Evolutionary conservation across 768 basidiomycete genomes (phyloP).

Genomic region (Mycena venus): DNA sequence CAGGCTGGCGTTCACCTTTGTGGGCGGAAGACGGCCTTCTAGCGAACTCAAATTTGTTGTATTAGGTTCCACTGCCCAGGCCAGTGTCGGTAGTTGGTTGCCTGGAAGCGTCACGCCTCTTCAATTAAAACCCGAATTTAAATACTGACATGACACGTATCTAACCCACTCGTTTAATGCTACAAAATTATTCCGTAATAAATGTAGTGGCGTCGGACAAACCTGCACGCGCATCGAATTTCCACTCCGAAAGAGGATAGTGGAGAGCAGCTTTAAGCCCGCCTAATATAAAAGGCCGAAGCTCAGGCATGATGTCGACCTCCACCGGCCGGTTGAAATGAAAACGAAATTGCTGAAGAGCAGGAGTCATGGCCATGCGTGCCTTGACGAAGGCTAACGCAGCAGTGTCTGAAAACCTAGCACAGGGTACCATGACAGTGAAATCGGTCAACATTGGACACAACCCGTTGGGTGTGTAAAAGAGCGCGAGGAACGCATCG

Average conservation of each 20-base stretch:
- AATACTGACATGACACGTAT: no score
- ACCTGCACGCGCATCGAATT: neutral
- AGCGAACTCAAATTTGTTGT: no score
- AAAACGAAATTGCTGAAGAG: neutral
- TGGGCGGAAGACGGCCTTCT: no score
- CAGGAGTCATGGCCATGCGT: neutral
- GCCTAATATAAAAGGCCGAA: neutral
- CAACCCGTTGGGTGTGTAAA: neutral
- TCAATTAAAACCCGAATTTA: no score
- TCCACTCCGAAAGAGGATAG: neutral
- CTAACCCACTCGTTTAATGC: no score
- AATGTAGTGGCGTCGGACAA: no score
- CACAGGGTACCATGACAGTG: neutral
- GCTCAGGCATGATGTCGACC: conserved; percentile 7
- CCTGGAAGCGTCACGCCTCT: no score
- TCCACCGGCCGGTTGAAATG: neutral
- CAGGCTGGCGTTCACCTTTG: no score
- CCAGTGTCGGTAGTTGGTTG: no score
- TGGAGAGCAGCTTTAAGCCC: neutral
- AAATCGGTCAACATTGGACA: neutral
- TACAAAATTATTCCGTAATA: no score
- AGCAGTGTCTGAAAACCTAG: neutral
- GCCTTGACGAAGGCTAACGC: neutral
- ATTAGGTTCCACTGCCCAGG: no score
- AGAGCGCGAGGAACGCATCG: neutral